Conservation (phyloP, 1,284 basidiomycete species). For the Schizophyllum amplum region DNA sequence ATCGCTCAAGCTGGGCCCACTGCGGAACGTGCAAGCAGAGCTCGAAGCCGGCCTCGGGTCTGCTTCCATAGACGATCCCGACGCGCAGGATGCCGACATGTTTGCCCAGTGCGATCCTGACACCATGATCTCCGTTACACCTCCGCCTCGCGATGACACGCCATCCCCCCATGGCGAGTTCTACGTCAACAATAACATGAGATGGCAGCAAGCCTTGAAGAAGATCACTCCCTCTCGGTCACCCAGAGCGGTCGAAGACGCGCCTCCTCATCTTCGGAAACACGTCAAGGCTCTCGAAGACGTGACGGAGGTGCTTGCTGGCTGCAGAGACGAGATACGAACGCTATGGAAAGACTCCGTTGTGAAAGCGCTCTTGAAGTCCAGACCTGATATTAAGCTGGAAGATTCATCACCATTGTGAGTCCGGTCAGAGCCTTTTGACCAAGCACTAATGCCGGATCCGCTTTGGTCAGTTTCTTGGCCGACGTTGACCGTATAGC, state of each 20-base stretch:
- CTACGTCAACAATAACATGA: constrained; percentile 47
- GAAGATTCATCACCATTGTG: constrained; percentile 68
- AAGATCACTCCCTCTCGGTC: constrained; percentile 24
- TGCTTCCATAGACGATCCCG: constrained; percentile 22
- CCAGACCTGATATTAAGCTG: constrained; percentile 38
- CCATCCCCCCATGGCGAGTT: constrained; percentile 32
- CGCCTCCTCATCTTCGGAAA: not conserved
- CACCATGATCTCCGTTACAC: not conserved
- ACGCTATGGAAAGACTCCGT: constrained; percentile 54
- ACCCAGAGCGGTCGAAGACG: constrained; percentile 7
- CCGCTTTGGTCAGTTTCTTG: constrained; percentile 34
- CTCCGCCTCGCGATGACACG: constrained; percentile 17
- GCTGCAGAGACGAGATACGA: constrained; percentile 56
- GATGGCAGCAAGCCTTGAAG: constrained; percentile 53
- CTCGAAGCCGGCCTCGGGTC: constrained; percentile 54
- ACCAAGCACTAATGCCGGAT: not conserved
- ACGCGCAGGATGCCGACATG: not conserved
- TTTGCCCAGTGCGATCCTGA: not conserved
- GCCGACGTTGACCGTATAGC: constrained; percentile 61
- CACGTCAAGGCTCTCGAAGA: constrained; percentile 34
- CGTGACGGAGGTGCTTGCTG: constrained; percentile 45
- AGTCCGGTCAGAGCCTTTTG: constrained; percentile 21
- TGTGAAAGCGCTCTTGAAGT: constrained; percentile 43
- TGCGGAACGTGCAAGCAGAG: constrained; percentile 48
- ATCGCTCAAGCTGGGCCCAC: constrained; percentile 46